Evolutionary conservation across 495 filamentous ascomycete genomes (phyloP).

Genomic region (Trichoderma orchidacearum): DNA sequence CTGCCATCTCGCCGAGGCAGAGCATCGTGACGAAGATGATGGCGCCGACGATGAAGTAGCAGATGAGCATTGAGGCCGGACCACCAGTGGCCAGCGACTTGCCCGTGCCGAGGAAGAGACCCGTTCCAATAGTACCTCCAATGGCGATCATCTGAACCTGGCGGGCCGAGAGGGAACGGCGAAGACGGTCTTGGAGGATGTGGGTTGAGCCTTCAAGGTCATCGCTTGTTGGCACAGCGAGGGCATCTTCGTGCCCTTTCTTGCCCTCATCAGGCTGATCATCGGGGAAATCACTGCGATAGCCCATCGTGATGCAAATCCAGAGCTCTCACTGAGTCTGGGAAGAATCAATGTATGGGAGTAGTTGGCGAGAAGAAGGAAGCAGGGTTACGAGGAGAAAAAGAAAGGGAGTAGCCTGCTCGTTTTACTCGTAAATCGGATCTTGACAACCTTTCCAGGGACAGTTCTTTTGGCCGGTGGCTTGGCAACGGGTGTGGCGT

Average conservation of each 20-base stretch:
- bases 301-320: not conserved
- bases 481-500: not conserved
- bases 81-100: conserved; percentile 35
- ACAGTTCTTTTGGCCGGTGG: not conserved
- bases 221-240: not conserved
- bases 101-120: conserved; percentile 41
- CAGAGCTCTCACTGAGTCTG: no score
- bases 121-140: conserved; percentile 45
- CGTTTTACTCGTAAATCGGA: no score
- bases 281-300: not conserved
- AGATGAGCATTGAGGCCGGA: conserved; percentile 42
- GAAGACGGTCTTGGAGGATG: not conserved
- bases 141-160: conserved; percentile 73
- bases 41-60: conserved; percentile 30
- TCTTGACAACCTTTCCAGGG: not conserved
- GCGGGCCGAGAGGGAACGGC: conserved; percentile 12
- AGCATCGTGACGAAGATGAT: conserved; percentile 36
- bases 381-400: not conserved
- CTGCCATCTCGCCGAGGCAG: conserved; percentile 53
- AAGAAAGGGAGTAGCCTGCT: not conserved
- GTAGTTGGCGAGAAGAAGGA: not conserved
- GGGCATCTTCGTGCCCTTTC: not conserved
- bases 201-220: not conserved
- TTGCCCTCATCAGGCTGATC: not conserved
- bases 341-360: no score